A percentile compares a stretch with the other conserved stretches of the same genome.
phyloP scores from a whole-genome alignment of 768 basidiomycete species.

The Amanita inopinata region DNA sequence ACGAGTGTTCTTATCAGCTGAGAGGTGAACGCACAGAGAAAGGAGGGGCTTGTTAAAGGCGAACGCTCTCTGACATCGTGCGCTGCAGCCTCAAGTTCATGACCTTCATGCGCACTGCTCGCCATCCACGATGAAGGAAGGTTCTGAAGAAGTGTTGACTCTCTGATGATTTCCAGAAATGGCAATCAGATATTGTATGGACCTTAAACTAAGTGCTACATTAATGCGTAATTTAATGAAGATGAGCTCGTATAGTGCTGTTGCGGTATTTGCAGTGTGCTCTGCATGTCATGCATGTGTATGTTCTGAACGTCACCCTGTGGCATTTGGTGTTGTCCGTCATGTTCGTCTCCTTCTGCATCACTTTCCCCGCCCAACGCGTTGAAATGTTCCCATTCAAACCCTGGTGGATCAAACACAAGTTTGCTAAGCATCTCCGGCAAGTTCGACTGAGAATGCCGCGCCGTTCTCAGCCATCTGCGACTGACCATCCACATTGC shows the following conservation, averaged over 20 bases:
- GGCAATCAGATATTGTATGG: too few species aligned
- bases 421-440: constrained; percentile 29
- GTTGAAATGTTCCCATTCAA: constrained; percentile 39
- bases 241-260: constrained; percentile 18
- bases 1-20: too few species aligned
- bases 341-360: constrained; percentile 21
- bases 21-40: background rate
- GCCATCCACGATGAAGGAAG: too few species aligned
- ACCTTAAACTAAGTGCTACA: constrained; percentile 7
- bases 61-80: background rate
- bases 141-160: too few species aligned
- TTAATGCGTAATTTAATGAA: constrained; percentile 27
- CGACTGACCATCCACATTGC: constrained; percentile 72
- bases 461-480: constrained; percentile 42
- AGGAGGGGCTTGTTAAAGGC: background rate
- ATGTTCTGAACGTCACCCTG: constrained; percentile 11
- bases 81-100: too few species aligned
- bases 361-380: constrained; percentile 52
- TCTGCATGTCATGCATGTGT: constrained; percentile 13
- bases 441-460: constrained; percentile 37
- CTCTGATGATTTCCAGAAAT: too few species aligned
- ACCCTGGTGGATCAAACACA: constrained; percentile 36
- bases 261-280: constrained; percentile 15
- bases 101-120: too few species aligned
- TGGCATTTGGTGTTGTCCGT: constrained; percentile 6